Conservation (phyloP, 768 basidiomycete species). For the Leccinum pellstonianum region DNA sequence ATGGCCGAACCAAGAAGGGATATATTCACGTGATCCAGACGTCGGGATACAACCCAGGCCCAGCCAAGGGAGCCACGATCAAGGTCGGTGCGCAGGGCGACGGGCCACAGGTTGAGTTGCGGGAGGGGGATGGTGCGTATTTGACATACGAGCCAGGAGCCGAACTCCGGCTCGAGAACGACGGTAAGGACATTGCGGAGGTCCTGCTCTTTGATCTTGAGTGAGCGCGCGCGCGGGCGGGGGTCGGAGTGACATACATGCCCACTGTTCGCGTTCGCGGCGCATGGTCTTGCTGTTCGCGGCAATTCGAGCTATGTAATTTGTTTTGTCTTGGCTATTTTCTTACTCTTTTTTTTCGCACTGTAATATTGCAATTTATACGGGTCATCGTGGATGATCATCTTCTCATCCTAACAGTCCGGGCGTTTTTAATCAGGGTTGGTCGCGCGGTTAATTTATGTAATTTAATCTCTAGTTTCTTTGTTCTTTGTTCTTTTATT, state of each 20-base stretch:
- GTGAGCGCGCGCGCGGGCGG: slow-evolving; percentile 19
- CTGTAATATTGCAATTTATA: slow-evolving; percentile 1
- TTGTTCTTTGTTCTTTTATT: not conserved
- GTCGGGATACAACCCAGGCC: slow-evolving; percentile 69
- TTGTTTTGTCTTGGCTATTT: not conserved
- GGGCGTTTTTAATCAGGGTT: not conserved
- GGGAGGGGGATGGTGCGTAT: slow-evolving; percentile 90
- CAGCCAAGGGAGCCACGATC: slow-evolving; percentile 57
- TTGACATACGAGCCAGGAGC: slow-evolving; percentile 43
- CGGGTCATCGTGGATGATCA: slow-evolving; percentile 3
- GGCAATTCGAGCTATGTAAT: not conserved
- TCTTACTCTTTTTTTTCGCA: not conserved
- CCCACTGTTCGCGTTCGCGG: not conserved
- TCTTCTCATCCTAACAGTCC: slow-evolving; percentile 8
- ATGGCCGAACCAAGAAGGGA: slow-evolving; percentile 51
- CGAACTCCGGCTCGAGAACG: slow-evolving; percentile 53
- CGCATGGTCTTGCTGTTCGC: not conserved
- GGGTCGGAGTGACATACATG: not conserved
- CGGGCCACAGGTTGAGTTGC: slow-evolving; percentile 50
- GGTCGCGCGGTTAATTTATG: not conserved
- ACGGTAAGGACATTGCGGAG: slow-evolving; percentile 66
- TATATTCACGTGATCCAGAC: slow-evolving; percentile 88
- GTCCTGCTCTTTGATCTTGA: slow-evolving; percentile 80
- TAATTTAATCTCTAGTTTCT: not conserved
- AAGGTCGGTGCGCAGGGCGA: slow-evolving; percentile 45